Percentiles rank a stretch among this genome's conserved stretches.
Conservation (phyloP, 2,329 filamentous ascomycete species). For the Fusarium redolens region DNA sequence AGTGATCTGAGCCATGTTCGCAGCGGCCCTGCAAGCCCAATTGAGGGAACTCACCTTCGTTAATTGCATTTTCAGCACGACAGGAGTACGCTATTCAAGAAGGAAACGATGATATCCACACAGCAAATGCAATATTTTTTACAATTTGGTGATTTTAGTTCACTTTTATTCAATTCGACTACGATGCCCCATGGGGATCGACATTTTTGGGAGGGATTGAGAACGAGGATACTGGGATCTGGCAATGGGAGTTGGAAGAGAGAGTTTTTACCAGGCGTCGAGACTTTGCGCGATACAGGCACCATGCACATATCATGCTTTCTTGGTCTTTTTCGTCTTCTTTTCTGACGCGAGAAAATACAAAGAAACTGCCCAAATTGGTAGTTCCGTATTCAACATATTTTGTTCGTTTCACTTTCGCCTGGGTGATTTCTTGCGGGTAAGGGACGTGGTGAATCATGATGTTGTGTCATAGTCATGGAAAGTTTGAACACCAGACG, state of each 20-base stretch:
- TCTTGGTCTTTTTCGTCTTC: conserved; percentile 30
- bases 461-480: not conserved
- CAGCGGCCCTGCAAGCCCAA: conserved; percentile 69
- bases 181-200: conserved; percentile 27
- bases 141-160: conserved; percentile 35
- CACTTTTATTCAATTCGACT: conserved; percentile 37
- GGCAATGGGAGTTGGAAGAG: conserved; percentile 48
- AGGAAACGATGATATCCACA: conserved; percentile 32
- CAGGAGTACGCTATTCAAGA: not conserved
- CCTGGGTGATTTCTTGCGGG: not conserved
- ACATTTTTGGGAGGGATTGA: conserved; percentile 36
- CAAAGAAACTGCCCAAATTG: conserved; percentile 18
- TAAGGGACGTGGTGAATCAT: not conserved
- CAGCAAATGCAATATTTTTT: conserved; percentile 34
- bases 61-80: conserved; percentile 25
- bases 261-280: conserved; percentile 43
- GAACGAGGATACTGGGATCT: conserved; percentile 41
- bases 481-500: not conserved
- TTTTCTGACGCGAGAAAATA: conserved; percentile 33
- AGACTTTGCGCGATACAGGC: conserved; percentile 33
- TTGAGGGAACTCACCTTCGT: conserved; percentile 55
- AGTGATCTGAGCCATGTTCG: conserved; percentile 74
- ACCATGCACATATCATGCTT: conserved; percentile 35
- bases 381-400: conserved; percentile 7
- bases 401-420: not conserved